A percentile compares a stretch with the other conserved stretches of the same genome.
These are phyloP conservation scores for Pseudocercospora crystallina DNA, from an alignment of 2,329 filamentous ascomycete genomes.

Conservation along the genomic window DNA sequence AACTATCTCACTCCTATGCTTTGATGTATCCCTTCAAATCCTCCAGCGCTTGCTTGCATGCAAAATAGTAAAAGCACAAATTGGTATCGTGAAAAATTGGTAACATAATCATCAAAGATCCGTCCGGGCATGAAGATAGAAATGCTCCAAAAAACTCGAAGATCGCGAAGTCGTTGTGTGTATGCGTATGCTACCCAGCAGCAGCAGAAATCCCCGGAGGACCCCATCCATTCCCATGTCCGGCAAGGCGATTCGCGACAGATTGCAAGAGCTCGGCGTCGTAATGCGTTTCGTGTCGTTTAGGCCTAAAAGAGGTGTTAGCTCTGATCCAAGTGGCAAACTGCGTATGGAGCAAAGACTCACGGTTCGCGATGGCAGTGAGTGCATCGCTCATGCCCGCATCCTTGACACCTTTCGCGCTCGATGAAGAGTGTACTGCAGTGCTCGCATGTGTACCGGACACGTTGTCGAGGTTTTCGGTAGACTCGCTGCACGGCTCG, in stretches of 20 bases:
- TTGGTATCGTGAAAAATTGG: slow-evolving; percentile 2
- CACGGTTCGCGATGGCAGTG: slow-evolving; percentile 57
- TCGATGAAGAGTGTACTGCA: slow-evolving; percentile 62
- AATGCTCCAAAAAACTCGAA: not conserved
- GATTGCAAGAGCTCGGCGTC: slow-evolving; percentile 24
- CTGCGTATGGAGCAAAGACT: slow-evolving; percentile 24
- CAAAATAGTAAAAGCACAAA: slow-evolving; percentile 1
- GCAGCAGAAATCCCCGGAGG: not conserved
- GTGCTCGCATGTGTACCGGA: slow-evolving; percentile 57
- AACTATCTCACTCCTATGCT: not conserved
- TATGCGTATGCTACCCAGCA: not conserved
- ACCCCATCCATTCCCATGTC: slow-evolving; percentile 11
- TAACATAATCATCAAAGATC: not conserved
- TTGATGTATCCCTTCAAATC: not conserved
- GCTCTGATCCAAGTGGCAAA: not conserved
- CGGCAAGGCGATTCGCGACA: slow-evolving; percentile 23
- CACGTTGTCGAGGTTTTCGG: slow-evolving; percentile 45
- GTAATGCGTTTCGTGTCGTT: slow-evolving; percentile 12
- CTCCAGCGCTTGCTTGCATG: not conserved
- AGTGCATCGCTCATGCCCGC: slow-evolving; percentile 14
- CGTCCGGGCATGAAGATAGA: not conserved
- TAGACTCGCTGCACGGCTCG: slow-evolving; percentile 38
- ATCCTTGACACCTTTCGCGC: slow-evolving; percentile 56
- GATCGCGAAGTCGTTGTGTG: no score
- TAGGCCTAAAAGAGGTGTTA: slow-evolving; percentile 16